Evolutionary conservation across 768 basidiomycete genomes (phyloP).

Genomic region (Saitozyma podzolica): DNA sequence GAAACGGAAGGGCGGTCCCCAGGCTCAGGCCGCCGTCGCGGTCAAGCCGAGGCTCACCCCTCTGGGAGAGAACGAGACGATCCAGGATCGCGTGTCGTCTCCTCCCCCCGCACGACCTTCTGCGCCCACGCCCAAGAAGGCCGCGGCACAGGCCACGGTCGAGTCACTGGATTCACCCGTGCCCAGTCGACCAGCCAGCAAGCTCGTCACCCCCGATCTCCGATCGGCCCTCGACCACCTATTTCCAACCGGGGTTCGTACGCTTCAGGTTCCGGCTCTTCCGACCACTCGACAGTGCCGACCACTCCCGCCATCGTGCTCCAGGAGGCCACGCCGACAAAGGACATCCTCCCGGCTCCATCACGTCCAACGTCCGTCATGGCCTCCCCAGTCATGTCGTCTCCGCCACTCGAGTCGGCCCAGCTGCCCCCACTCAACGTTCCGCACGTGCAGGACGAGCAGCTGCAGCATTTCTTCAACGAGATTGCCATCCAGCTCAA

Average conservation of each 20-base stretch:
- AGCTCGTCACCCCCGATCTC: slow-evolving; percentile 22
- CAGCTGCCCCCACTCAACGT: slow-evolving; percentile 58
- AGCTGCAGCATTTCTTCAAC: slow-evolving; percentile 78
- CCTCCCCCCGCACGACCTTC: slow-evolving; percentile 41
- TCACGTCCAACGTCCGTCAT: slow-evolving; percentile 26
- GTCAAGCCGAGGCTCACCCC: slow-evolving; percentile 23
- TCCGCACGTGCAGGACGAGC: slow-evolving; percentile 72
- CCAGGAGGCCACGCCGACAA: slow-evolving; percentile 45
- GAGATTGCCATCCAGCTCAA: slow-evolving; percentile 80
- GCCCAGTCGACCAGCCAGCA: slow-evolving; percentile 11
- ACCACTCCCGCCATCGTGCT: slow-evolving; percentile 44
- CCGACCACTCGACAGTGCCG: slow-evolving; percentile 13
- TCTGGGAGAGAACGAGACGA: slow-evolving; percentile 39
- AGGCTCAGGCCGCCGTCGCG: slow-evolving; percentile 7
- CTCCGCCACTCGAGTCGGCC: slow-evolving; percentile 22
- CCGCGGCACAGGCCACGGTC: slow-evolving; percentile 35
- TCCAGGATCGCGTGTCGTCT: slow-evolving; percentile 27
- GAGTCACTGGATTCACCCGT: slow-evolving; percentile 11
- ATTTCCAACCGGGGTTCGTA: slow-evolving; percentile 28
- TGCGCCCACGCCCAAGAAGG: slow-evolving; percentile 54
- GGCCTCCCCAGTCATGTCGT: slow-evolving; percentile 11
- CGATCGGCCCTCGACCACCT: slow-evolving; percentile 50
- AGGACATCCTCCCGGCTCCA: slow-evolving; percentile 38
- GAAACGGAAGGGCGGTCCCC: slow-evolving; percentile 39
- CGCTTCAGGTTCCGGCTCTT: slow-evolving; percentile 6